Base-by-base conservation (phyloP, 2,329 filamentous ascomycete species). In the Aphanocladium album region DNA sequence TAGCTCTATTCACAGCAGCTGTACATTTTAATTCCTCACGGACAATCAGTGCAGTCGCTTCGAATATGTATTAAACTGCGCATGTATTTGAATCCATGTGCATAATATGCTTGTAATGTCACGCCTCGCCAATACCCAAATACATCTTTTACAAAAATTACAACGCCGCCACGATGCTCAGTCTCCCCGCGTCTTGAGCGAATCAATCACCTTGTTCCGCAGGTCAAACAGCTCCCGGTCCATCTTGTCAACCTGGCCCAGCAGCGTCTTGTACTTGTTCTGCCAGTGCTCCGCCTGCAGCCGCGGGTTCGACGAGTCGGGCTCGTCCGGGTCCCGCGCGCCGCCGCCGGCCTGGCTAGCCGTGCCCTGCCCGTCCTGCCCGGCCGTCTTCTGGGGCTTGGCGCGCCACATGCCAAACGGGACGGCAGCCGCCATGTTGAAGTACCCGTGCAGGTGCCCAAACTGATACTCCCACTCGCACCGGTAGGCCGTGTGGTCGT, bases 211-310 rank as follows among this genome's bases (percentile, higher is more conserved):
- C 33, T 69, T 75, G 43, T 70, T 71, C 65, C 75, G 77, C 60
- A 84, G 66, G 45, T 74, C 72, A 57, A 70, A 68, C 57, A 83
- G 71, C 65, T 81, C 79, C 65, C 80, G 79, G 66, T 88, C 85
- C 62, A 81, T 80, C 62, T 83, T 81, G 68, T 79, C 80, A 66
- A 89, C 79, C 63, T 81, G 79, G 46, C 81, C 80, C 67, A 88
- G 80, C 65, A 89, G 76, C 59, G 84, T 80, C 47, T 74, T 75
- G 64, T 86, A 86, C 62, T 77, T 82, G 52, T 71, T 71, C 68
- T 82, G 79, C 83, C 83, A 83, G 53, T 77, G 71, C 45, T 72
- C 75, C 3, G 73, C 74, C 5, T 71, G 68, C 49, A 75, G 63
- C 37, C 60, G 61, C 27, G 52, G 63, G 47, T 59, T 33, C 19